Evolutionary conservation across 176 grass and related monocot genomes (phyloP).

Genomic region (Zizania latifolia): DNA sequence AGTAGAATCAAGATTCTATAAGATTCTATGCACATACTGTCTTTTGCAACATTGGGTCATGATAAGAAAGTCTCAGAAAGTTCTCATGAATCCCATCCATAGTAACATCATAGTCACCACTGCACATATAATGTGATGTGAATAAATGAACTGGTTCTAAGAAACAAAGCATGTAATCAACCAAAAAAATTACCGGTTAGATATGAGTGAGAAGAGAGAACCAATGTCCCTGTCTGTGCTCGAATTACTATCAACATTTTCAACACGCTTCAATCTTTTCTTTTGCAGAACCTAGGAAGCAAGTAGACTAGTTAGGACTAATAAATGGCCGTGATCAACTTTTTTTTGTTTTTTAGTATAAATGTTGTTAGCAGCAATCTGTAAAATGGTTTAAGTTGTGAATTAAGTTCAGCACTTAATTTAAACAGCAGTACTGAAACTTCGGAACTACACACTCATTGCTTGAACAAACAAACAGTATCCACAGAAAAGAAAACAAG

Average conservation of each 20-base stretch:
- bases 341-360: not conserved
- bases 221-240: slow-evolving; percentile 42
- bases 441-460: not conserved
- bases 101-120: slow-evolving; percentile 91
- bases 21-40: slow-evolving; percentile 45
- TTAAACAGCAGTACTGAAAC: not conserved
- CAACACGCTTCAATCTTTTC: slow-evolving; percentile 54
- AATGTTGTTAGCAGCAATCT: slow-evolving; percentile 12
- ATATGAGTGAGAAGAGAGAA: slow-evolving; percentile 73
- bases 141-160: slow-evolving; percentile 18
- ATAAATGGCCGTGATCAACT: not conserved
- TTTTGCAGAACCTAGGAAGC: slow-evolving; percentile 70
- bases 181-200: slow-evolving; percentile 60
- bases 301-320: slow-evolving; percentile 15
- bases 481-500: slow-evolving; percentile 15
- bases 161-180: slow-evolving; percentile 26
- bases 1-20: not conserved
- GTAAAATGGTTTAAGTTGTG: not conserved
- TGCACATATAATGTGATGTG: slow-evolving; percentile 33
- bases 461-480: not conserved
- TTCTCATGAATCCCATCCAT: slow-evolving; percentile 99
- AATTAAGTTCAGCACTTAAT: not conserved
- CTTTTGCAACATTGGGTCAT: slow-evolving; percentile 91
- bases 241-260: slow-evolving; percentile 41
- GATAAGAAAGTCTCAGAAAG: slow-evolving; percentile 76